Evolutionary conservation across 352 stramenopile genomes (phyloP).

Genomic region (Phytophthora fragariae): DNA sequence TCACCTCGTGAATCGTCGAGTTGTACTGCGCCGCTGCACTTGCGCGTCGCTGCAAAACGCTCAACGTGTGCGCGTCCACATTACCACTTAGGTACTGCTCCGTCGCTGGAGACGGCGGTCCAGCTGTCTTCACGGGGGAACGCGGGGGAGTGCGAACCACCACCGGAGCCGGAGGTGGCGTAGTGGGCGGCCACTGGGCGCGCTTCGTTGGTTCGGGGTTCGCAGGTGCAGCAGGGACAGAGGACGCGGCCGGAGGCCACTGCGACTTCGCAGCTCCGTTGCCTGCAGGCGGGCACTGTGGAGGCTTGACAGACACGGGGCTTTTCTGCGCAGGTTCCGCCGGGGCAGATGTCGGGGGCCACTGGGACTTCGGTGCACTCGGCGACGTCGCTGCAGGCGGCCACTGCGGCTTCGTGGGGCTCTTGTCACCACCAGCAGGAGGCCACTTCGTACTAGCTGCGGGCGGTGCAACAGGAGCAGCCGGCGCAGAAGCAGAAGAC

Average conservation of each 20-base stretch:
- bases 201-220: conserved; percentile 42
- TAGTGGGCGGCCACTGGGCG: conserved; percentile 59
- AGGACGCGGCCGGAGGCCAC: conserved; percentile 44
- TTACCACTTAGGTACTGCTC: conserved; percentile 24
- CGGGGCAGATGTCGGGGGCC: conserved; percentile 34
- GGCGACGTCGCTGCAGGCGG: conserved; percentile 33
- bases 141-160: conserved; percentile 32
- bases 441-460: conserved; percentile 26
- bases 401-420: conserved; percentile 45
- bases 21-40: conserved; percentile 68
- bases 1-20: conserved; percentile 83
- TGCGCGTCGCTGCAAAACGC: conserved; percentile 65
- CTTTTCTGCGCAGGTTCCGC: conserved; percentile 31
- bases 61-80: conserved; percentile 61
- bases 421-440: conserved; percentile 21
- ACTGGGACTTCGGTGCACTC: conserved; percentile 34
- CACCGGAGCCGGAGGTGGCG: conserved; percentile 33
- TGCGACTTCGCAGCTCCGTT: conserved; percentile 45
- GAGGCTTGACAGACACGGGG: conserved; percentile 18
- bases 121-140: conserved; percentile 27
- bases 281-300: conserved; percentile 28
- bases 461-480: conserved; percentile 17
- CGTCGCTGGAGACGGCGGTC: conserved; percentile 6
- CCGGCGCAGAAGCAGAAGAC: conserved; percentile 9
- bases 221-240: not conserved